phyloP scores from a whole-genome alignment of 2,329 filamentous ascomycete species.

The Aspergillus ochraceoroseus region DNA sequence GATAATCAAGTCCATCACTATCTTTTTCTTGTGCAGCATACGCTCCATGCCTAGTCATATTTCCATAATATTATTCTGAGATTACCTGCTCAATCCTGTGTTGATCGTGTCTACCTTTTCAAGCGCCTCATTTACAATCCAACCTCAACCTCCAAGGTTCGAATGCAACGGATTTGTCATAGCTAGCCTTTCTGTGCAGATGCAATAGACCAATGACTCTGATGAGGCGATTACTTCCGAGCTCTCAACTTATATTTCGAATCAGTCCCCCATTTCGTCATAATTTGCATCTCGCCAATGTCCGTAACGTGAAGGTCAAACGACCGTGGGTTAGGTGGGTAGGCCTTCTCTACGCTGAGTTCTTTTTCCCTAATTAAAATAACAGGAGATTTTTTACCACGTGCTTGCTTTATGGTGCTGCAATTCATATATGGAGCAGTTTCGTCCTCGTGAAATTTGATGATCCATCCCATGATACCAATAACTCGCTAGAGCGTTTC shows the following conservation, averaged over 20 bases:
- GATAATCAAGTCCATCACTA: too few relatives aligned
- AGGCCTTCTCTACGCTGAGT: not conserved
- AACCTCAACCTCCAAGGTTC: not conserved
- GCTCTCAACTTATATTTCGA: slow-evolving; percentile 23
- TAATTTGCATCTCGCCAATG: slow-evolving; percentile 19
- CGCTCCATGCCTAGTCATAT: too few relatives aligned
- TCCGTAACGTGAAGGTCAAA: slow-evolving; percentile 33
- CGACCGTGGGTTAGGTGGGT: slow-evolving; percentile 35
- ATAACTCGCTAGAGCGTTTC: slow-evolving; percentile 14
- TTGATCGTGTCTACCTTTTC: not conserved
- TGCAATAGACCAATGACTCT: slow-evolving; percentile 32
- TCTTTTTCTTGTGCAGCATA: too few relatives aligned
- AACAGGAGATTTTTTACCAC: slow-evolving; percentile 30
- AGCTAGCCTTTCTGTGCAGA: slow-evolving; percentile 3
- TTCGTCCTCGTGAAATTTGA: slow-evolving; percentile 32
- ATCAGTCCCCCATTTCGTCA: slow-evolving; percentile 21
- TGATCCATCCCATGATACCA: slow-evolving; percentile 22
- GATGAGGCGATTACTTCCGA: slow-evolving; percentile 29
- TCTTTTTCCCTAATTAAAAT: slow-evolving; percentile 2
- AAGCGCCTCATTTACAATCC: not conserved
- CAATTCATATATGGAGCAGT: slow-evolving; percentile 34
- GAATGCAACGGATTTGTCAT: not conserved
- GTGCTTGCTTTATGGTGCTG: slow-evolving; percentile 30
- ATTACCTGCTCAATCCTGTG: too few relatives aligned
- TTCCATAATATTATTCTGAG: too few relatives aligned